Percentiles rank a stretch among this genome's conserved stretches.
phyloP scores from a whole-genome alignment of 108 stramenopile genomes.

The Phaeodactylum tricornutum region DNA sequence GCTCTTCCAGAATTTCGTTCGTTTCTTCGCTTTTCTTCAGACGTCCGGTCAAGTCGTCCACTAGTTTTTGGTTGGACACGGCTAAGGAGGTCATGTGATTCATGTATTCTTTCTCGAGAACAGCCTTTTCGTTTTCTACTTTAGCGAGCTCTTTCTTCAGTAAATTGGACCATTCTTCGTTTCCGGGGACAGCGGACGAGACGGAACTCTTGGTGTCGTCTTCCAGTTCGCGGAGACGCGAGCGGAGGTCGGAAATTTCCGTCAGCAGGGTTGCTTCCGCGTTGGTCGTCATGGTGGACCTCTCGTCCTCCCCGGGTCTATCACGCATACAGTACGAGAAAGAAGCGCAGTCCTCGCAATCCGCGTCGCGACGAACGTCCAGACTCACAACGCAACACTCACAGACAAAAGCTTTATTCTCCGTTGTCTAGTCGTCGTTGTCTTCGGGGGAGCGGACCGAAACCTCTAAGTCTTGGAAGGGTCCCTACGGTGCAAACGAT shows the following conservation, averaged over 20 bases:
- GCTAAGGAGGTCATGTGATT: conserved; percentile 11
- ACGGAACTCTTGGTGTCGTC: conserved; percentile 1
- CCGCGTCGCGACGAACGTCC: too few species aligned
- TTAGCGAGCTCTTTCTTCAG: conserved; percentile 13
- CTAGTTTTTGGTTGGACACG: background rate
- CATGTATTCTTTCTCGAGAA: conserved; percentile 12
- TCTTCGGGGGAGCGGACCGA: too few species aligned
- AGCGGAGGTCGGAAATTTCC: background rate
- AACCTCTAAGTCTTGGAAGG: too few species aligned
- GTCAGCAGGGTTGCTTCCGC: conserved; percentile 2
- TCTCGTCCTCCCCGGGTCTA: too few species aligned
- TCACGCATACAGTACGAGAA: too few species aligned
- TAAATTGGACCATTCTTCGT: too few species aligned
- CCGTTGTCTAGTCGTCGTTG: too few species aligned
- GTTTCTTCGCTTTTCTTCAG: background rate
- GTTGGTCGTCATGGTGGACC: too few species aligned
- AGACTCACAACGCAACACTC: too few species aligned
- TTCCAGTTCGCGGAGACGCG: background rate
- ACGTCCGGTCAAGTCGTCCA: conserved; percentile 1
- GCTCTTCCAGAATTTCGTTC: background rate
- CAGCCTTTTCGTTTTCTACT: conserved; percentile 14
- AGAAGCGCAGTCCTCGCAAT: too few species aligned
- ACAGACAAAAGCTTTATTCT: too few species aligned
- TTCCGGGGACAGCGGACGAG: background rate
- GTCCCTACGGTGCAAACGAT: too few species aligned